phyloP scores from a whole-genome alignment of 495 filamentous ascomycete genomes.

The Penicillium angulare region DNA sequence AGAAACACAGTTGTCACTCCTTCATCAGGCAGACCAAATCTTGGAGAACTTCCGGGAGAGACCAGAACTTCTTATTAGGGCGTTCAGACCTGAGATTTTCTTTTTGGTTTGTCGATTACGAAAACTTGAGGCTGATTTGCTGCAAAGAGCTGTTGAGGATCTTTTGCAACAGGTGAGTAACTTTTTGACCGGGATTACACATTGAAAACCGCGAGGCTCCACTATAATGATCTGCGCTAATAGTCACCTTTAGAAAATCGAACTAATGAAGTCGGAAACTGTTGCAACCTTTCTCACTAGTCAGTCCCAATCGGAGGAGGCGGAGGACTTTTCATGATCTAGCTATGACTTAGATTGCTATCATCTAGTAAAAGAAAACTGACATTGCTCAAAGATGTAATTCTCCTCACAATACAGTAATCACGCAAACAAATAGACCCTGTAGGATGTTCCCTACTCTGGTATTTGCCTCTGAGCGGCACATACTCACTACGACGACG shows the following conservation, averaged over 20 bases:
- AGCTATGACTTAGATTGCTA: too few relatives aligned
- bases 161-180: slow-evolving; percentile 63
- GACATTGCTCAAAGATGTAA: too few relatives aligned
- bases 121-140: slow-evolving; percentile 54
- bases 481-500: too few relatives aligned
- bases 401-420: not conserved
- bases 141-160: slow-evolving; percentile 51
- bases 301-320: slow-evolving; percentile 35
- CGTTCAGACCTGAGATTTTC: slow-evolving; percentile 39
- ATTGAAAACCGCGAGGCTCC: not conserved
- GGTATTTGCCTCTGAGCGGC: too few relatives aligned
- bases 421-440: not conserved
- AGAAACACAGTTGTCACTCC: slow-evolving; percentile 57
- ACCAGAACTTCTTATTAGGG: slow-evolving; percentile 24
- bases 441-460: slow-evolving; percentile 1
- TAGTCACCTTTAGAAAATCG: slow-evolving; percentile 31
- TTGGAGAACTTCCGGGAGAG: slow-evolving; percentile 28
- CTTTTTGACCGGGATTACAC: not conserved
- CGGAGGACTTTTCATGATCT: slow-evolving; percentile 48
- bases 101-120: slow-evolving; percentile 50
- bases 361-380: too few relatives aligned
- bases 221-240: slow-evolving; percentile 11
- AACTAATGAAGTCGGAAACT: slow-evolving; percentile 41
- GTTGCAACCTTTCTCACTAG: slow-evolving; percentile 45
- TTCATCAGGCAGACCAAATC: slow-evolving; percentile 46